Evolutionary conservation across 2,329 filamentous ascomycete species (phyloP).

Genomic region (Sordariomycetes sp.): DNA sequence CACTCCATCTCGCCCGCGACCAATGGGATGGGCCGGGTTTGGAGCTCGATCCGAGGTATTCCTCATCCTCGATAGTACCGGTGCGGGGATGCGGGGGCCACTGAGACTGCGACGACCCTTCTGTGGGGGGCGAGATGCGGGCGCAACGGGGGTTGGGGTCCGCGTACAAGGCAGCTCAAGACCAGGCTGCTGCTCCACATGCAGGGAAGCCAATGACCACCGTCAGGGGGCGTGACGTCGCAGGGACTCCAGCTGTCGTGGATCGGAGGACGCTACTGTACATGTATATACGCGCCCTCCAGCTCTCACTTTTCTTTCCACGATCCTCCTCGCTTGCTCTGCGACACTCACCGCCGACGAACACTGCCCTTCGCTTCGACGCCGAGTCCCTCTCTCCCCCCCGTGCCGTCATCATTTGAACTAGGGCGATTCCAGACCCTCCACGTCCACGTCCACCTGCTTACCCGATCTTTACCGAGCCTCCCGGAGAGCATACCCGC

Average conservation of each 20-base stretch:
- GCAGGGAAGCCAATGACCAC: neutral
- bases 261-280: neutral
- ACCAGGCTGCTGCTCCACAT: too few relatives aligned
- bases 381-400: neutral
- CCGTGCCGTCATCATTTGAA: neutral
- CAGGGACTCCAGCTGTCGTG: neutral
- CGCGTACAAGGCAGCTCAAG: too few relatives aligned
- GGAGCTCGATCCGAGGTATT: too few relatives aligned
- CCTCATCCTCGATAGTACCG: too few relatives aligned
- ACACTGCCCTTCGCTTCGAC: neutral
- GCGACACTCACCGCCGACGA: neutral
- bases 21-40: too few relatives aligned
- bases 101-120: too few relatives aligned
- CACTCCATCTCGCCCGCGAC: too few relatives aligned
- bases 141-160: too few relatives aligned
- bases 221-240: neutral
- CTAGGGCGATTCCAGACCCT: neutral
- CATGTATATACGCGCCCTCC: neutral
- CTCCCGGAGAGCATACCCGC: neutral
- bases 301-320: neutral
- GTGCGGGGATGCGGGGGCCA: too few relatives aligned
- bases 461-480: neutral
- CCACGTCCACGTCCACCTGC: neutral
- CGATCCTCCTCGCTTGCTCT: neutral
- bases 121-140: too few relatives aligned